Evolutionary conservation across 768 basidiomycete genomes (phyloP), one percentile per base, ranked within the genome.

Genomic region (Termitomyces sp.): DNA sequence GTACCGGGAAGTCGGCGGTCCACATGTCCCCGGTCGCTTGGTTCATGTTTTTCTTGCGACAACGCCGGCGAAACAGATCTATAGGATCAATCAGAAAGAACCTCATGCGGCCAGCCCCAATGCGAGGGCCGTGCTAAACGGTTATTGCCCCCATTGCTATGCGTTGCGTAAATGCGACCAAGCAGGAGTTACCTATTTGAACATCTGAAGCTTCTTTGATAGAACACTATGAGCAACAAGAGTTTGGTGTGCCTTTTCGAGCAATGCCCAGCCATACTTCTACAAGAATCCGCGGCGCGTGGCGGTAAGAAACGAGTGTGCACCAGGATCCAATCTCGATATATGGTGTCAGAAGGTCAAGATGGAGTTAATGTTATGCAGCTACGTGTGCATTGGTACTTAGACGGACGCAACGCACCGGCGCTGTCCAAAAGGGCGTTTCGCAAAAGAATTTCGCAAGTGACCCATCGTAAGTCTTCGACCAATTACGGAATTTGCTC

Each of bases 271-370:
- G 53, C 22, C 48, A 38, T 49, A 35, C 10, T 22, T 48, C 22
- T 11, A 34, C 42, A 28, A 35, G 51, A 53, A 30, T 46, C 54
- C 58, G 55, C 55, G 55, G 58, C 34, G 12, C 11, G 34, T 14
- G 14, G 34, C 12, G 12, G 34, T 43, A 8, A 59, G 55, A 56
- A 22, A 58, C 30, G 24, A 28, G 35, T 47, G 24, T 48, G 40
- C 22, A 19, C 35, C 11, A 21, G 21, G 32, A 28, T 57, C 21
- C n/a, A 34, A 44, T 28, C 22, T 40, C 24, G 37, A 50, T 38
- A 38, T 42, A 53, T 53, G 55, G 26, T 54, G 53, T 43, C 52
- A 54, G 43, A 48, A 35, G 21, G 45, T 52, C 45, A 35, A 51
- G 15, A 46, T 51, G 45, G 51, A 44, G 54, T 15, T 19, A 22